A percentile compares a stretch with the other conserved stretches of the same genome.
These are phyloP conservation scores for Drosera capensis DNA, from an alignment of 148 eudicot species.

Conservation along the genomic window DNA sequence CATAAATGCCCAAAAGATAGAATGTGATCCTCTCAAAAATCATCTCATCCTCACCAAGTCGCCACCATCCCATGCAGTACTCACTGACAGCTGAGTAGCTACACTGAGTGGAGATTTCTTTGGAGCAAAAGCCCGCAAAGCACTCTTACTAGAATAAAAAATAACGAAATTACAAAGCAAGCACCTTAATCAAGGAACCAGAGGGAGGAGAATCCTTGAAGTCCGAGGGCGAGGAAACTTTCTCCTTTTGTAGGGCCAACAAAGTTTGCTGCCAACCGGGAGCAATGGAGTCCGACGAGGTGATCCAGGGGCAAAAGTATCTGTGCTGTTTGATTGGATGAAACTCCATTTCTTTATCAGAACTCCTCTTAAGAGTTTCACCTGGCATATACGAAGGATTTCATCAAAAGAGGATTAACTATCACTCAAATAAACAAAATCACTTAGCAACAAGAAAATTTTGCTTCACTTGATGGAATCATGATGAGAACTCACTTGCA, in stretches of 20 bases:
- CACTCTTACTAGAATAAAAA: too few species aligned
- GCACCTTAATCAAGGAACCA: slow-evolving; percentile 71
- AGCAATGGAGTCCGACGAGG: slow-evolving; percentile 23
- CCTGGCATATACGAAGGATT: slow-evolving; percentile 14
- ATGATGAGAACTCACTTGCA: slow-evolving; percentile 10
- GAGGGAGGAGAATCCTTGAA: slow-evolving; percentile 28
- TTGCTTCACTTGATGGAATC: neutral
- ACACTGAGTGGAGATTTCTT: too few species aligned
- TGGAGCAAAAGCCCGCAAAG: too few species aligned
- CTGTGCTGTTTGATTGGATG: slow-evolving; percentile 78
- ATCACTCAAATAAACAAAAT: slow-evolving; percentile 1
- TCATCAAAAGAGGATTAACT: too few species aligned
- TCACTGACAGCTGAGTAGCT: too few species aligned
- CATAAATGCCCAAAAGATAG: too few species aligned
- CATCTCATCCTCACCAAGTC: too few species aligned
- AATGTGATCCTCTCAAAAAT: too few species aligned
- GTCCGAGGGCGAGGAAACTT: slow-evolving; percentile 40
- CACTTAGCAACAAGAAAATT: neutral
- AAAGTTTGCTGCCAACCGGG: slow-evolving; percentile 87
- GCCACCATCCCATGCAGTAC: too few species aligned
- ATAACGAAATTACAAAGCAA: too few species aligned
- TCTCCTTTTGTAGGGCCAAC: slow-evolving; percentile 59
- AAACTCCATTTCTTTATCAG: slow-evolving; percentile 35
- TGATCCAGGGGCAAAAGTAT: slow-evolving; percentile 85
- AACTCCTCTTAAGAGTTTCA: slow-evolving; percentile 13